These are phyloP conservation scores for Brassica balearica DNA, from an alignment of 441 rosid genomes.

Conservation along the genomic window DNA sequence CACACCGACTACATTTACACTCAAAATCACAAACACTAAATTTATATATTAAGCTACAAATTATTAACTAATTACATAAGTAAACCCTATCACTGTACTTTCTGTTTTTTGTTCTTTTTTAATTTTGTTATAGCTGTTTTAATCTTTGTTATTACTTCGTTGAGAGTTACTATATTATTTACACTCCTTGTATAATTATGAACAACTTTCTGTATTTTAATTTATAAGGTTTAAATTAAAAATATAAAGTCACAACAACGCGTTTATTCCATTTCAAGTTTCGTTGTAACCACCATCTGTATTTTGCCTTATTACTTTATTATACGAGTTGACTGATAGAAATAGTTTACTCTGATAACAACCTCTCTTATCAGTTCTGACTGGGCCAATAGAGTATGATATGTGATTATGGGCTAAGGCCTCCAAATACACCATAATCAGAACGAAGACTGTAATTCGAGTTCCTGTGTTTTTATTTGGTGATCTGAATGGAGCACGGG, in stretches of 20 bases:
- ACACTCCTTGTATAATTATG: slow-evolving; percentile 33
- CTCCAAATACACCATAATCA: too few species aligned
- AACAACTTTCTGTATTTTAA: neutral
- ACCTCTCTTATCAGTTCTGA: slow-evolving; percentile 8
- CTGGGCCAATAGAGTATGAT: slow-evolving; percentile 19
- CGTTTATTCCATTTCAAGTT: slow-evolving; percentile 30
- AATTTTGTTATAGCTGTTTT: slow-evolving; percentile 17
- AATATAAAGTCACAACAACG: slow-evolving; percentile 32
- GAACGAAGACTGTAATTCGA: too few species aligned
- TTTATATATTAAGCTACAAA: neutral
- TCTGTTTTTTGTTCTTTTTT: neutral
- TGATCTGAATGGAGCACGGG: too few species aligned
- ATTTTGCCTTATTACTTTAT: slow-evolving; percentile 11
- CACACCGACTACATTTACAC: slow-evolving; percentile 58
- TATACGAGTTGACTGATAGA: slow-evolving; percentile 30
- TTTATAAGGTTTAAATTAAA: slow-evolving; percentile 11
- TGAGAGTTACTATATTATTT: slow-evolving; percentile 19
- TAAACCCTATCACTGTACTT: slow-evolving; percentile 6
- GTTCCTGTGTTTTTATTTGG: too few species aligned
- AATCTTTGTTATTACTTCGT: neutral
- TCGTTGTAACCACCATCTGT: slow-evolving; percentile 40
- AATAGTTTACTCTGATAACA: slow-evolving; percentile 16
- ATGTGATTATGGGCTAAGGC: neutral
- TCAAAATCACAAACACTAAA: slow-evolving; percentile 49
- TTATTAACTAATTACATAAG: slow-evolving; percentile 15